Evolutionary conservation across 306 rosid species (phyloP).

Genomic region (Cercis canadensis): DNA sequence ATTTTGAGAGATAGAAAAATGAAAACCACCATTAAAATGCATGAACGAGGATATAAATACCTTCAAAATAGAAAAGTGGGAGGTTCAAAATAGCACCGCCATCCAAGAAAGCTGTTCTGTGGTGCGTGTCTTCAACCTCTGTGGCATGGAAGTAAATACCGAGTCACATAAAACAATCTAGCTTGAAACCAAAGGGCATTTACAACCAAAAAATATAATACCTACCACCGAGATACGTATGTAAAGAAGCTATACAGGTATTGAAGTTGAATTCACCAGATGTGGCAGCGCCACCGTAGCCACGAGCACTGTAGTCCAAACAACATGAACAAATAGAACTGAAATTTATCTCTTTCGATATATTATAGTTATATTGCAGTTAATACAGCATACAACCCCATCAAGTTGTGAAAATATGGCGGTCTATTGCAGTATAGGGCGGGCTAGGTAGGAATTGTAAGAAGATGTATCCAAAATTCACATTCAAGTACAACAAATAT

Average conservation of each 20-base stretch:
- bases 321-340: slow-evolving; percentile 6
- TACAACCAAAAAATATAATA: slow-evolving; percentile 10
- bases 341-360: background rate
- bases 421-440: background rate
- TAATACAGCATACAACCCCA: no score
- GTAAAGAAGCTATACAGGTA: slow-evolving; percentile 68
- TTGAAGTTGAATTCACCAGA: slow-evolving; percentile 55
- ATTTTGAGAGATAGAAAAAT: background rate
- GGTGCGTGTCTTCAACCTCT: slow-evolving; percentile 96
- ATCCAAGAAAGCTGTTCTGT: slow-evolving; percentile 78
- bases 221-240: slow-evolving; percentile 94
- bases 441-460: no score
- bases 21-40: background rate
- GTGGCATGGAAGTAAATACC: slow-evolving; percentile 30
- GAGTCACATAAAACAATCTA: background rate
- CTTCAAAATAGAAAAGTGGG: slow-evolving; percentile 84
- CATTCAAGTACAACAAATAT: no score
- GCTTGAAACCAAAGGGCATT: background rate
- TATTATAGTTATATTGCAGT: no score
- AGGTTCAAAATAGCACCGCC: slow-evolving; percentile 70
- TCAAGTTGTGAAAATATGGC: no score
- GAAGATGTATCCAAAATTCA: no score
- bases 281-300: slow-evolving; percentile 38
- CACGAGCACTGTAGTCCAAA: slow-evolving; percentile 42
- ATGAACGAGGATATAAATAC: slow-evolving; percentile 39